Evolutionary conservation across 345 rosid genomes (phyloP), one percentile per base, ranked within the genome.

Genomic region (Populus simonii): DNA sequence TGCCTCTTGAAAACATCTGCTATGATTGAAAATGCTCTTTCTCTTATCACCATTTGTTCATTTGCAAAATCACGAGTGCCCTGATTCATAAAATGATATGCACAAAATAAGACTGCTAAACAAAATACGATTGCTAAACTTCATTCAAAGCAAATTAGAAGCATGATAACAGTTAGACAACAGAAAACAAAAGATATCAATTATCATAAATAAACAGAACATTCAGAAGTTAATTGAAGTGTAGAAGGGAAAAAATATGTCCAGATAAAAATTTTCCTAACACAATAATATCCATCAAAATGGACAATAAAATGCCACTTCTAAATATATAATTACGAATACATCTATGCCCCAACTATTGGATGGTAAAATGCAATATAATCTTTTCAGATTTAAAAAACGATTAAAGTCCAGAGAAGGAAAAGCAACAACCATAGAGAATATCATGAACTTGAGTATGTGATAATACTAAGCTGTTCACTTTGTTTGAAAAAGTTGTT

Each of bases 21-120:
- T 71, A 92, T 92, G 71, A 88, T 88, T 45, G 93, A 87, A 78
- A 96, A 96, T 39, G 96, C 97, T 75, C 80, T 92, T 84, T 91
- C 91, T 85, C 97, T 84, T 76, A 92, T 75, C 17, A 85, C 82
- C 99, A 91, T 96, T 87, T 93, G 93, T 63, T 91, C 99, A 79
- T 89, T 91, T 6, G 94, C 91, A 79, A 93, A 96, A 83, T 96
- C 99, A 75, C 96, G 91, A 68, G 97, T 92, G 67, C 98, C 97
- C 98, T 95, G 71, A 71, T 49, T 80, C 76, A 39, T 61, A 81
- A 23, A 65, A 80, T 51, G 29, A 43, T 29, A 67, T 36, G 17
- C 49, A 82, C 8, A 77, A 29, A 23, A 39, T 66, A 61, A 75
- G 71, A 65, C 70, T 29, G 16, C 62, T 36, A 5, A n/a, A 53